Evolutionary conservation across 345 rosid genomes (phyloP), one percentile per base, ranked within the genome.

Genomic region (Salix caprea): DNA sequence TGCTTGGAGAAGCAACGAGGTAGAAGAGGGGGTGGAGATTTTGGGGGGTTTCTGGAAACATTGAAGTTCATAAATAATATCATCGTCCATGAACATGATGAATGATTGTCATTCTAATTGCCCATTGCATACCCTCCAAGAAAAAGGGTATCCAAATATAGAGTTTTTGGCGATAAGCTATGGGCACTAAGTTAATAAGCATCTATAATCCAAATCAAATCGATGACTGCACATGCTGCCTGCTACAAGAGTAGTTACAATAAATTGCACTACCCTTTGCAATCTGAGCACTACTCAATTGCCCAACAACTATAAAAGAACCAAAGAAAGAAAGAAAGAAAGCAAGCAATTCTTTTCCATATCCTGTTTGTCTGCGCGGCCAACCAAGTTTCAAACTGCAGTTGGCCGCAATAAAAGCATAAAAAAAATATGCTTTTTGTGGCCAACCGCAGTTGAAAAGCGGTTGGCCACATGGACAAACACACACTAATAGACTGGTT

Each of bases 21-120:
- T 82, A 5, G 91, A 83, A 67, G 86, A 85, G 4, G 83, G 78
- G 75, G 87, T 84, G 7, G 85, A 81, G 77, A 69, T 84, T 64
- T 85, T 77, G 70, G 84, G 61, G 2, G 66, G 12, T 7, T 10
- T 3, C 11, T 21, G 70, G 1, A 52, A 64, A 52, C 21, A 52
- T 52, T 21, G 2, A 52, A 18, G 1, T 6, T 18, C 58, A 52
- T 19, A 52, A 52, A 52, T 19, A 16, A 2, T 21, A 2, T 6
- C 58, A 52, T 6, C 58, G 18, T 2, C 23, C 23, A 52, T 52
- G 23, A 18, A 52, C 7, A 52, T 52, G 58, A 52, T 52, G 58
- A 52, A 52, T 52, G 0, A 18, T 21, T 18, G 58, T 18, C 58
- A 52, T 18, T 6, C 19, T 52, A 18, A 21, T 18, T 16, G 0